These are phyloP conservation scores for Plantago coronopus DNA, from an alignment of 305 asterid species.

Conservation along the genomic window DNA sequence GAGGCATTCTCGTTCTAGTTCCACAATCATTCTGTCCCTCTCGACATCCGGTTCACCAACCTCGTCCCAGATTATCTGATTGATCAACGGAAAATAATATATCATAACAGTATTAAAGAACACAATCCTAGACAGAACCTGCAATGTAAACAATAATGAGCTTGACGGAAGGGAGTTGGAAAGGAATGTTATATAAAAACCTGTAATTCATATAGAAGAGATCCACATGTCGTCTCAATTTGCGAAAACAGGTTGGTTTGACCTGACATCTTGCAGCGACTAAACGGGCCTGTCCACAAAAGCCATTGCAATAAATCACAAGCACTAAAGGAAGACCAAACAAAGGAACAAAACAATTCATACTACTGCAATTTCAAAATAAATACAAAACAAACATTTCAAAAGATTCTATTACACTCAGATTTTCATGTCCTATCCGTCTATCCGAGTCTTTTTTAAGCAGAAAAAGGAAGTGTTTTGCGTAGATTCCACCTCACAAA, in stretches of 20 bases:
- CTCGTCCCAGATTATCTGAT: slow-evolving; percentile 96
- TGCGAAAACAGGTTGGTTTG: slow-evolving; percentile 23
- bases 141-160: no score
- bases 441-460: no score
- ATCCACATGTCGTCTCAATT: slow-evolving; percentile 75
- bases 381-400: not conserved
- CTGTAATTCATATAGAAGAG: slow-evolving; percentile 82
- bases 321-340: no score
- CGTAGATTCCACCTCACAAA: no score
- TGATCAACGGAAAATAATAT: slow-evolving; percentile 6
- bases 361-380: no score
- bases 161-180: no score
- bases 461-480: no score
- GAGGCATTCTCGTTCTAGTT: slow-evolving; percentile 85
- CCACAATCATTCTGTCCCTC: slow-evolving; percentile 76
- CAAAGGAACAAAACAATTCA: no score
- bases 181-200: slow-evolving; percentile 28
- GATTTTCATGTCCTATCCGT: no score
- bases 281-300: not conserved
- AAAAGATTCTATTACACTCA: no score
- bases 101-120: no score
- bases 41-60: slow-evolving; percentile 91
- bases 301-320: not conserved
- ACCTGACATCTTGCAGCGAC: not conserved
- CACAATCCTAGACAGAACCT: no score